Base-by-base conservation (phyloP, 1,284 basidiomycete species). In the Sporisorium iseilematis-ciliati region DNA sequence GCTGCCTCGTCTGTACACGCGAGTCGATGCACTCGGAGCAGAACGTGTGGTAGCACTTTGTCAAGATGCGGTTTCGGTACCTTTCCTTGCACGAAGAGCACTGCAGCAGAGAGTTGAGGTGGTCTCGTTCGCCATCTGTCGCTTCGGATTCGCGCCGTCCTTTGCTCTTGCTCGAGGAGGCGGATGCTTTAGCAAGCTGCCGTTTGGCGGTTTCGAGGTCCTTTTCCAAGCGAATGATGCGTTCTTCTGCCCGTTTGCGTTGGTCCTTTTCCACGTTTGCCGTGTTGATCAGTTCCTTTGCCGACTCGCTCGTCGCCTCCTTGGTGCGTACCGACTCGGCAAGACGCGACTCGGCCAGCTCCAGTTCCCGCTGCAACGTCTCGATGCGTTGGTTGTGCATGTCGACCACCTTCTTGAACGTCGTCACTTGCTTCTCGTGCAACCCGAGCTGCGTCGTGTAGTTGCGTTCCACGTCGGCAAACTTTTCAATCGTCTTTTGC, bases 41-140 rank as follows among this genome's bases (percentile, higher is more conserved):
- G 86, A 97, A 96, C 0, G 94, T 93, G 85, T 97, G 95, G 90
- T 93, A 91, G 88, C 96, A 99, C 85, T 95, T 95, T 26, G 91
- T 92, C 78, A 99, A 90, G 65, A 95, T 91, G 38, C 93, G 92
- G 71, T 91, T 90, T 57, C 95, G 92, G 86, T 96, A 92, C 67
- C 91, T 89, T 69, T 90, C 88, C 73, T 91, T 90, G 87, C 96
- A 99, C 10, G 93, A 94, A 23, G 93, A 94, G 86, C 97, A 99
- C 82, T 93, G 92, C 50, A 99, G 89, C 48, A 98, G 87, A 76
- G 92, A 92, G 87, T 91, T 90, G 70, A 92, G 89, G 80, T 91
- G 90, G 66, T 84, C 81, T 51, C 83, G 76, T 79, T 87, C 80
- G 80, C 79, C 70, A 4, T 65, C 67, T 21, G 57, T 75, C 11